Percentiles rank a stretch among this genome's conserved stretches.
phyloP scores from a whole-genome alignment of 208 protist genomes.

The Angomonas ambiguus region DNA sequence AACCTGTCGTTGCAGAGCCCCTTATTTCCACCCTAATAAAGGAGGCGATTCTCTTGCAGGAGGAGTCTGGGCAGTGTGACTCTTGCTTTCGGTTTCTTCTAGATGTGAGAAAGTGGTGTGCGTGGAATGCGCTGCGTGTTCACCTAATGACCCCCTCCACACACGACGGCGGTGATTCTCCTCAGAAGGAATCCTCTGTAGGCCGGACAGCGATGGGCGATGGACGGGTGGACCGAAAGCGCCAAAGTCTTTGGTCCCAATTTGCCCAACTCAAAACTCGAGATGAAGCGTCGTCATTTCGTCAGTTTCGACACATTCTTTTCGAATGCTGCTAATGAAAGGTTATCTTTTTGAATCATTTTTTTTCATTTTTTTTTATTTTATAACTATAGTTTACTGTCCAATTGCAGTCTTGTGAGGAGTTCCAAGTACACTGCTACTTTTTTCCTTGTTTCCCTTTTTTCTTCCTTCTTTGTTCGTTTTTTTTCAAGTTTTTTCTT shows the following conservation, averaged over 20 bases:
- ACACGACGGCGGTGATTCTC: too few relatives aligned
- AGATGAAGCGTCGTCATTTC: neutral
- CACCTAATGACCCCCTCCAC: neutral
- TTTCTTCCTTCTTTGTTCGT: slow-evolving; percentile 13
- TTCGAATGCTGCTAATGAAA: neutral
- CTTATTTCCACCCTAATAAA: slow-evolving; percentile 36
- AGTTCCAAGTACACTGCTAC: neutral
- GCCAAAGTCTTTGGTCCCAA: too few relatives aligned
- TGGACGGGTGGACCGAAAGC: too few relatives aligned
- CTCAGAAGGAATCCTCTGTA: too few relatives aligned
- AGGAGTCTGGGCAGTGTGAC: slow-evolving; percentile 22
- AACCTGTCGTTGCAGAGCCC: slow-evolving; percentile 33
- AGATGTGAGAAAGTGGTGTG: slow-evolving; percentile 36
- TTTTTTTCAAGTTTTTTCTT: slow-evolving; percentile 16
- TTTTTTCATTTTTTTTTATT: slow-evolving; percentile 1
- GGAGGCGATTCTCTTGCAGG: slow-evolving; percentile 37
- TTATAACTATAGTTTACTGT: neutral
- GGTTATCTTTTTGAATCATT: neutral
- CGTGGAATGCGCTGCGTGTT: slow-evolving; percentile 5
- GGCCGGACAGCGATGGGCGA: too few relatives aligned
- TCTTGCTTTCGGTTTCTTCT: slow-evolving; percentile 38
- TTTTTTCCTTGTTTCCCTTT: slow-evolving; percentile 9
- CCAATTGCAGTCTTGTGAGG: neutral
- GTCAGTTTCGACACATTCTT: neutral
- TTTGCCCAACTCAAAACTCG: neutral